Evolutionary conservation across 1,284 basidiomycete species (phyloP).

Genomic region (Cystobasidium sp.): DNA sequence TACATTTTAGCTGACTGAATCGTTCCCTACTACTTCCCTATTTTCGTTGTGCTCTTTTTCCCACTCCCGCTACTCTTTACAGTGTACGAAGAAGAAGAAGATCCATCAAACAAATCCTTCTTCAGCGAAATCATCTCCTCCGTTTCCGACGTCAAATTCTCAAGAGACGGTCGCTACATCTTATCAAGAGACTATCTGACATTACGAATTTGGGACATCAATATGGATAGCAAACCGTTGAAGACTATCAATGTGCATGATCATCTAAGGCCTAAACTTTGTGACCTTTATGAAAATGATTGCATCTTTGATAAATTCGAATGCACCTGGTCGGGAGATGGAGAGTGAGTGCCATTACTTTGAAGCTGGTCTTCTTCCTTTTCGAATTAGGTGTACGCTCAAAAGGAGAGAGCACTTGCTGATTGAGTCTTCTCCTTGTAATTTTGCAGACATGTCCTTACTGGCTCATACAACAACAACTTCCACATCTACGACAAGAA

Average conservation of each 20-base stretch:
- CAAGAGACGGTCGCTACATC: conserved; percentile 94
- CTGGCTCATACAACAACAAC: conserved; percentile 99
- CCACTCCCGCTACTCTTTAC: conserved; percentile 46
- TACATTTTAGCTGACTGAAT: neutral
- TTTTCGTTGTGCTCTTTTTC: neutral
- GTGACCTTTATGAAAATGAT: conserved; percentile 99
- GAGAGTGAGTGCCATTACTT: conserved; percentile 69
- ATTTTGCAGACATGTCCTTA: conserved; percentile 77
- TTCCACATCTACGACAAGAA: conserved; percentile 99
- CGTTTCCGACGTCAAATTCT: conserved; percentile 99
- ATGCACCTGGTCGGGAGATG: conserved; percentile 93
- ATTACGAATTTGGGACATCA: conserved; percentile 99
- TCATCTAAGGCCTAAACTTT: conserved; percentile 94
- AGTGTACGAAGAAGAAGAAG: conserved; percentile 99
- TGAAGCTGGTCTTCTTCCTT: neutral
- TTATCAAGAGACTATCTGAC: conserved; percentile 96
- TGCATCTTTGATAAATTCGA: conserved; percentile 99
- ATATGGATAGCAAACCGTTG: conserved; percentile 95
- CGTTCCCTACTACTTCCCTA: neutral
- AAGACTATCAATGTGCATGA: conserved; percentile 99
- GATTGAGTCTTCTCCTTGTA: conserved; percentile 8
- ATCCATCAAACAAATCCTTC: conserved; percentile 95
- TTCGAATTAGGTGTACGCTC: neutral
- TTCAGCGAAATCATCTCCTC: conserved; percentile 99
- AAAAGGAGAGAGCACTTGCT: neutral